Evolutionary conservation across 2,329 filamentous ascomycete genomes (phyloP), one percentile per base, ranked within the genome.

Genomic region (Xylaria sp.): DNA sequence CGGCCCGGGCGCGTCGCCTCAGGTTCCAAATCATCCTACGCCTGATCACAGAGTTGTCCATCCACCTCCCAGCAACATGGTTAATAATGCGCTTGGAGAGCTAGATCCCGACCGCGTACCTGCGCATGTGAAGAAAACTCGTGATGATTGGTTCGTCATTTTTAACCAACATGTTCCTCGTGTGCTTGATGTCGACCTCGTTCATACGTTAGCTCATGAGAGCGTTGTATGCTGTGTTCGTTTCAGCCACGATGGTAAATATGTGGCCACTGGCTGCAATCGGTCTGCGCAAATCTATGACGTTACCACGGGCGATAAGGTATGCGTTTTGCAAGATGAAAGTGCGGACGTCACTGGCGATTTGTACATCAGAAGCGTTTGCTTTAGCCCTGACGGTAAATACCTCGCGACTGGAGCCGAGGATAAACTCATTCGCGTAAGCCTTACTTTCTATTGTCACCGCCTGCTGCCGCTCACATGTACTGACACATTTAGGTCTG

Each of bases 221-320:
- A 98, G 95, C 75, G 96, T 99, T 3, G 96, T 99, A 0, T 99
- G 96, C 86, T 99, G 96, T 79, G 96, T 99, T 42, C 89, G 96
- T 67, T 99, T 99, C 85, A 98, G 95, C 79, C 89, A 92, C 64
- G 96, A 99, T 77, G 96, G 96, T 74, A 94, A 97, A 78, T 98
- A 93, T 75, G 92, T 99, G 64, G 96, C 96, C 7, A 99, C 96
- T 4, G 96, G 96, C 51, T 98, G 96, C 85, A 99, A 99, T 81
- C 87, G 94, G 71, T 97, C 94, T n/a, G 96, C 96, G n/a, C 95
- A 98, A 81, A 99, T 99, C 75, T 99, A 96, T 80, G 96, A 99
- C 73, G 95, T 98, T 50, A 86, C 89, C 75, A 92, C 89, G 17
- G 96, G 96, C 64, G 89, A 93, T 74, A 96, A 95, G 79, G 90